Base-by-base conservation (phyloP, 164 flowering plant genomes). In the Warburgia ugandensis region DNA sequence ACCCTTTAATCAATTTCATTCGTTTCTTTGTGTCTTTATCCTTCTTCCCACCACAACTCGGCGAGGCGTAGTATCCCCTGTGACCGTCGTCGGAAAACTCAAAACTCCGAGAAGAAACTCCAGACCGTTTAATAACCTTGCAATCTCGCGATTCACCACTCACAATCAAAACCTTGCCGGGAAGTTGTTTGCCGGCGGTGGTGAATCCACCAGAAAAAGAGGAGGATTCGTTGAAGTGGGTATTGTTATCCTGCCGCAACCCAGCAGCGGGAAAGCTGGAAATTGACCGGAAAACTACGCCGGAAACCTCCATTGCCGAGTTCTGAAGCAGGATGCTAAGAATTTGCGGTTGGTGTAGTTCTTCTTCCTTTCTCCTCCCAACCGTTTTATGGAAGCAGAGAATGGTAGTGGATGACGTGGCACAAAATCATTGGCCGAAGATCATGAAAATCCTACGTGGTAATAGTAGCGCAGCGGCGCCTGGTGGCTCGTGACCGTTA, bases 291-390 rank as follows among this genome's bases (percentile, higher is more conserved):
- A 42, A 52, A 26, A 61, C 62, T 8, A 55, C 29, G 32, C 75
- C 73, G 56, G 71, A 65, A 43, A 64, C 67, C 61, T 70, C 76
- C 81, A 73, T 76, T 28, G 57, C 55, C 16, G 42, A 35, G n/a
- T 9, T 50, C 54, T 13, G 19, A 50, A 12, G 29, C 17, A 11
- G 22, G 29, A 21, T 16, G 27, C 5, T n/a, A 21, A 42, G 46
- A 20, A 21, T 3, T 22, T n/a, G n/a, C 25, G 5, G 38, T 7
- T 19, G 7, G 25, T 9, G 6, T 11, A 22, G 22, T 17, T 12
- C 1, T 23, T 12, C 54, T 19, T 33, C 14, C 7, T 29, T 2
- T 2, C 3, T 11, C 3, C 3, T n/a, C 6, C 6, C 10, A 31
- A 22, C 29, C n/a, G 37, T 32, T 33, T 48, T 30, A 31, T 19